These are phyloP conservation scores for Butyriboletus loyo DNA, from an alignment of 768 basidiomycete species.

Conservation along the genomic window DNA sequence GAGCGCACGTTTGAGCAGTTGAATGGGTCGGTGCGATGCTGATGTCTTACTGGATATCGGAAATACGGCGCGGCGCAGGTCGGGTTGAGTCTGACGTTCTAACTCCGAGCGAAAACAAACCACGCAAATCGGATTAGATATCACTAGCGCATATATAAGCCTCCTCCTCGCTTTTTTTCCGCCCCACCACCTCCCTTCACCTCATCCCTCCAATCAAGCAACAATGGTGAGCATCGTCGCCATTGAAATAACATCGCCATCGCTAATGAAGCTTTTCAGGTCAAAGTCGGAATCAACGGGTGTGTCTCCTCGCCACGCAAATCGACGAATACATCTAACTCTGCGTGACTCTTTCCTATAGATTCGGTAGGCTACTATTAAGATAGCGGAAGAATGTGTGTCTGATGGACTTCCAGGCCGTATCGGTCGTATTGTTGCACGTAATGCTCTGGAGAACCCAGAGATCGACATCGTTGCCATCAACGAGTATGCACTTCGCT, in stretches of 20 bases:
- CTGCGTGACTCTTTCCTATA: slow-evolving; percentile 9
- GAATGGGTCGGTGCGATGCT: slow-evolving; percentile 8
- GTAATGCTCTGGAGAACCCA: slow-evolving; percentile 79
- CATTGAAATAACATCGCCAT: not conserved
- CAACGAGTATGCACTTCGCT: slow-evolving; percentile 71
- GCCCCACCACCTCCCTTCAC: not conserved
- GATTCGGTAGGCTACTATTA: slow-evolving; percentile 64
- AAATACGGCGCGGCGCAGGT: slow-evolving; percentile 9
- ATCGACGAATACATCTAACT: slow-evolving; percentile 13
- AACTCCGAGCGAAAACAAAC: slow-evolving; percentile 23
- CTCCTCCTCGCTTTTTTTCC: not conserved
- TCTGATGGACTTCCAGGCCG: slow-evolving; percentile 57
- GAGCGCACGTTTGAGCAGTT: slow-evolving; percentile 9
- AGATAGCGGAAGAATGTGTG: not conserved
- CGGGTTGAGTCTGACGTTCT: slow-evolving; percentile 17
- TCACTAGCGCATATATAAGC: slow-evolving; percentile 28
- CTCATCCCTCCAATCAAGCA: slow-evolving; percentile 8
- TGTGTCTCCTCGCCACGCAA: slow-evolving; percentile 37
- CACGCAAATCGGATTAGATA: slow-evolving; percentile 25
- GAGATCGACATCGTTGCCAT: slow-evolving; percentile 87
- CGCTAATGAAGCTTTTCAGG: slow-evolving; percentile 29
- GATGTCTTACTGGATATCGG: not conserved
- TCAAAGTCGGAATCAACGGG: slow-evolving; percentile 98
- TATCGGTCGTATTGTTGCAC: slow-evolving; percentile 97
- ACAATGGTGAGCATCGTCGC: slow-evolving; percentile 25